Evolutionary conservation across 768 basidiomycete species (phyloP), one percentile per base, ranked within the genome.

Genomic region (Dentipellis fragilis): DNA sequence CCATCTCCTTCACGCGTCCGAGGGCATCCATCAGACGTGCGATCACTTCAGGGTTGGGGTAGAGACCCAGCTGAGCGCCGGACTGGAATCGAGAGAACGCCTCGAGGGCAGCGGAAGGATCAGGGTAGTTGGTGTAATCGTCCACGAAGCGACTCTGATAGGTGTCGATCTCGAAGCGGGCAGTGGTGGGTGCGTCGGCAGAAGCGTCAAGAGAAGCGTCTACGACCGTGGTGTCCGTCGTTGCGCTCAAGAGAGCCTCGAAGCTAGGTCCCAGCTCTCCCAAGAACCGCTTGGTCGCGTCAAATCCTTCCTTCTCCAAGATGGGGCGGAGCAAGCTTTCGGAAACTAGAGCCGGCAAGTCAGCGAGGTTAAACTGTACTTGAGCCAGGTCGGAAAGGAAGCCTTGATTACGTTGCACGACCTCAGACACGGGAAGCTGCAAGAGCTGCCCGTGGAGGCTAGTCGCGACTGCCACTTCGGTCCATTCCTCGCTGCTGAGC

Each of bases 21-120:
- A 91, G 75, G 4, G 72, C 69, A 56, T 83, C 79, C 62, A 94
- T 84, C 21, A 96, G 70, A 10, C 75, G 74, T 14, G 78, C 81
- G 23, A 93, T 64, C 7, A 75, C 72, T 11, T 68, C 68, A 2
- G 81, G 72, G 8, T 72, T 65, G 1, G 89, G 85, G 49, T 77
- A 79, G 9, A 75, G 61, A 19, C 78, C 75, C 3, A 64, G 62
- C 23, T 67, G 54, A n/a, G 80, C 57, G 8, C 75, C 80, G 2
- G 66, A 59, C 55, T 76, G 66, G 65, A 89, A 79, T 8, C 73
- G 65, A 3, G 66, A 59, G 64, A 79, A 89, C 2, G 82, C 82
- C 9, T 68, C 62, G 37, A 64, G 38, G 52, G 72, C 56, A 21
- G 69, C 63, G 38, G 66, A 60, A 10, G 50, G 56, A 40, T 54